A percentile compares a stretch with the other conserved stretches of the same genome.
Evolutionary conservation across 768 basidiomycete genomes (phyloP).

Genomic region (Coprinellus micaceus): DNA sequence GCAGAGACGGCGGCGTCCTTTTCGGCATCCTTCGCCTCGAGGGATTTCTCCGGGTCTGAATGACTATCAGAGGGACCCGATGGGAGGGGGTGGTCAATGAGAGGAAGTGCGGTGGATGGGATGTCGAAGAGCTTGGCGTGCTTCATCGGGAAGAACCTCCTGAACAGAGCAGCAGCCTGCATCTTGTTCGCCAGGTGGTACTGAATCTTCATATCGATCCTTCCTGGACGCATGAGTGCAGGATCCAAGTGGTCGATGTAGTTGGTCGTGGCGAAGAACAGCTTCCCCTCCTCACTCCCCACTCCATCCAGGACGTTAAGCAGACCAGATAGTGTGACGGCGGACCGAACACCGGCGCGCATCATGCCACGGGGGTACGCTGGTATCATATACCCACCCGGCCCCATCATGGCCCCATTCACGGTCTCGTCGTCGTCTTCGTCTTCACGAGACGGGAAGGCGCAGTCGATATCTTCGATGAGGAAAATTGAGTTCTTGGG

Average conservation of each 20-base stretch:
- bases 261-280: conserved; percentile 62
- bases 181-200: conserved; percentile 44
- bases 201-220: conserved; percentile 50
- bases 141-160: conserved; percentile 42
- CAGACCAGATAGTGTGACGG: conserved; percentile 49
- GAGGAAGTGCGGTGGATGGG: background rate
- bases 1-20: background rate
- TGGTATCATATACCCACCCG: too few species aligned
- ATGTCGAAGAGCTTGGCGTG: conserved; percentile 12
- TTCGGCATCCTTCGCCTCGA: conserved; percentile 12
- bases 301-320: conserved; percentile 60
- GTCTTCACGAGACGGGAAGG: conserved; percentile 47
- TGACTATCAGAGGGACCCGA: background rate
- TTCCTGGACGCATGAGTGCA: conserved; percentile 51
- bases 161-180: conserved; percentile 46
- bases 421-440: background rate
- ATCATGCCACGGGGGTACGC: background rate
- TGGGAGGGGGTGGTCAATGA: background rate
- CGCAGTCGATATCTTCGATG: conserved; percentile 85
- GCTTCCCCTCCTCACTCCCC: conserved; percentile 55
- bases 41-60: background rate
- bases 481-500: conserved; percentile 63
- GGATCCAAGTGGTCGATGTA: conserved; percentile 51
- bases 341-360: background rate
- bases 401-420: background rate